phyloP scores from a whole-genome alignment of 2,329 filamentous ascomycete species.

The Colletotrichum shisoi region DNA sequence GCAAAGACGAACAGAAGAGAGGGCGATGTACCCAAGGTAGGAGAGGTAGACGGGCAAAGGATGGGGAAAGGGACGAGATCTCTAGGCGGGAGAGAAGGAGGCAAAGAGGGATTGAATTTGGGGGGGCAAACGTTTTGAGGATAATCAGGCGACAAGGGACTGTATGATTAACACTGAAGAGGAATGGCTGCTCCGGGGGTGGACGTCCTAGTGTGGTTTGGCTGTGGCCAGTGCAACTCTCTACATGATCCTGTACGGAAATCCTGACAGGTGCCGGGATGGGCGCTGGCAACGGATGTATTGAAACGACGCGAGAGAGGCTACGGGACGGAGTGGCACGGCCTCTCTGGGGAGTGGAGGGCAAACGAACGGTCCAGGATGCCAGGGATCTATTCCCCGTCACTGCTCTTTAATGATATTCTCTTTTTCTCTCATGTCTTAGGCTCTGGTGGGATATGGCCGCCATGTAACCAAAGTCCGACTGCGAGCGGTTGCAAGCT shows the following conservation, averaged over 20 bases:
- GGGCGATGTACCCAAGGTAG: background rate
- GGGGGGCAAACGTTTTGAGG: slow-evolving; percentile 29
- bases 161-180: slow-evolving; percentile 35
- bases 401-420: no score
- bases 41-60: slow-evolving; percentile 27
- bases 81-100: background rate
- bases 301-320: slow-evolving; percentile 11
- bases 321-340: slow-evolving; percentile 8
- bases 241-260: slow-evolving; percentile 4
- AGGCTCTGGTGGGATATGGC: slow-evolving; percentile 3
- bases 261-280: slow-evolving; percentile 38
- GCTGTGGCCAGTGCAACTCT: slow-evolving; percentile 32
- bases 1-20: slow-evolving; percentile 9
- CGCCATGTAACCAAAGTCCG: background rate
- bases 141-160: slow-evolving; percentile 32
- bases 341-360: slow-evolving; percentile 15
- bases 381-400: slow-evolving; percentile 4
- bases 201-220: slow-evolving; percentile 31
- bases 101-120: slow-evolving; percentile 6
- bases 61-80: background rate
- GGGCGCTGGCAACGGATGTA: slow-evolving; percentile 14
- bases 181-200: slow-evolving; percentile 35
- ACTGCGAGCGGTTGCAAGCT: background rate
- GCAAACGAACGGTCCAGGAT: background rate
- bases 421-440: background rate